Evolutionary conservation across 2,329 filamentous ascomycete species (phyloP), one percentile per base, ranked within the genome.

Genomic region (Seiridium cupressi): DNA sequence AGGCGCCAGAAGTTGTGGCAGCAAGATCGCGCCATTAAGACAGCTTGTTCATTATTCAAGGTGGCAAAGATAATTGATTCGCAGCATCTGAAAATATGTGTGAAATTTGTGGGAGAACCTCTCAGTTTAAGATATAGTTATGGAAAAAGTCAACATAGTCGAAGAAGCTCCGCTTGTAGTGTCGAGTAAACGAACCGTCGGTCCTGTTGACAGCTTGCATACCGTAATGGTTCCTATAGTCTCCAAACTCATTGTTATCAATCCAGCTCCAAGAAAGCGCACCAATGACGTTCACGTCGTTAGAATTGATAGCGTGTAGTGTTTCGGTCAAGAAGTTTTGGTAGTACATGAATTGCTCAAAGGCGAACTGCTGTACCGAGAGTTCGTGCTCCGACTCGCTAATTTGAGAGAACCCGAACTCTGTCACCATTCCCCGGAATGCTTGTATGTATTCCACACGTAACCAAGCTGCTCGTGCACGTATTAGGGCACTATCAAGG

Each of bases 141-240:
- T 51, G 55, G 46, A 58, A 58, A 60, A 84, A 84, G 64, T 85
- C 81, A 13, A 85, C 80, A 64, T 81, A 68, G 58, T 85, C 83
- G 65, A 86, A 86, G 64, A 86, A 84, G 55, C 81, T 84, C 74
- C 83, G 83, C 73, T 85, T 86, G 57, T 80, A 85, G 44, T 73
- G 68, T 32, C 83, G 69, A 62, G 44, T 51, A 42, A 58, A 51
- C 13, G 42, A 8, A 79, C 74, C 67, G 81, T 77, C 82, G 3
- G 81, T 84, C 3, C 77, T 73, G 63, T 86, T 84, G 1, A 86
- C 81, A 1, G 76, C 78, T 67, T 87, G 84, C 49, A 87, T 77
- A 0, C 84, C 84, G 69, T 84, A 87, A 2, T 81, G 79, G 13
- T 75, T 66, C 0, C 73, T 65, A 53, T 76, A 82, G 35, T 77